Conservation (phyloP, 2,329 filamentous ascomycete species). For the Xylariaceae sp. region DNA sequence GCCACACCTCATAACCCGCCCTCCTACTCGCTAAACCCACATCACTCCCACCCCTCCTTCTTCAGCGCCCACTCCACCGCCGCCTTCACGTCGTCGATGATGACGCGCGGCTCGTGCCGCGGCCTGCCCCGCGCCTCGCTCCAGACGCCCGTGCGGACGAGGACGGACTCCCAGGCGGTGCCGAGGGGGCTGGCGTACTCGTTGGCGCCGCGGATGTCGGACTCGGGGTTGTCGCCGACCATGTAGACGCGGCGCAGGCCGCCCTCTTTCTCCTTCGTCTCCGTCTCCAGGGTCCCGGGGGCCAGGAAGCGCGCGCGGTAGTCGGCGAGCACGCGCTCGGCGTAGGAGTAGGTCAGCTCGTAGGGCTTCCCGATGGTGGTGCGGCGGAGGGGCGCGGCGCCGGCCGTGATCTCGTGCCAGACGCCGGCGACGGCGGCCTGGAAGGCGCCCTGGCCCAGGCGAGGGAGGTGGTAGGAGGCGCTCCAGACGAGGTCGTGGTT, state of each 20-base stretch:
- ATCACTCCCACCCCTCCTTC: constrained; percentile 40
- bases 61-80: constrained; percentile 74
- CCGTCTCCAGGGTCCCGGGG: constrained; percentile 4
- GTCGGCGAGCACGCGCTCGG: constrained; percentile 65
- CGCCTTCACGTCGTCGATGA: constrained; percentile 70
- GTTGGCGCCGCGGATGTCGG: constrained; percentile 86
- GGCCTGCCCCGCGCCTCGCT: constrained; percentile 39
- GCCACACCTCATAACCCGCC: constrained; percentile 18
- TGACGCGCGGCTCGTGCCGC: constrained; percentile 55
- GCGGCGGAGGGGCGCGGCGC: constrained; percentile 52
- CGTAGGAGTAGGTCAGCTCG: constrained; percentile 73
- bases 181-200: constrained; percentile 62
- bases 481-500: constrained; percentile 92
- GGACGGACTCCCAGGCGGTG: constrained; percentile 71
- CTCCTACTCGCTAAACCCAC: constrained; percentile 10
- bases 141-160: constrained; percentile 81
- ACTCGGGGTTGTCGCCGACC: constrained; percentile 87
- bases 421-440: constrained; percentile 75
- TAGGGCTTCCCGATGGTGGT: constrained; percentile 81
- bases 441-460: constrained; percentile 90
- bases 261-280: constrained; percentile 10
- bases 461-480: constrained; percentile 75
- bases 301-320: constrained; percentile 51
- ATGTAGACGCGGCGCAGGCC: constrained; percentile 82
- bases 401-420: constrained; percentile 68